Percentiles rank a stretch among this genome's conserved stretches.
Evolutionary conservation across 768 basidiomycete species (phyloP).

Genomic region (Phlebiopsis gigantea): DNA sequence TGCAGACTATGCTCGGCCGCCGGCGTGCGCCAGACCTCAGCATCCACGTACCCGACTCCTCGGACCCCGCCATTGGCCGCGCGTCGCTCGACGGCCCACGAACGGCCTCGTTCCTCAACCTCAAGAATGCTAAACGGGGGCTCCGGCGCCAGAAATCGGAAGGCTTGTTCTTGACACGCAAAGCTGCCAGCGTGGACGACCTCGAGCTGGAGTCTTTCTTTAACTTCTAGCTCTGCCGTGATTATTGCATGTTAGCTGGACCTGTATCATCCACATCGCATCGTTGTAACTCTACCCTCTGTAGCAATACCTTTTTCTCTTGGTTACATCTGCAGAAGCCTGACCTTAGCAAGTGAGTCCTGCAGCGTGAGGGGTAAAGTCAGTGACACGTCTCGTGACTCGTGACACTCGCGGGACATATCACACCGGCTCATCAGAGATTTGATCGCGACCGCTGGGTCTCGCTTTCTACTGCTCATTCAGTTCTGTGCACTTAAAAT

Average conservation of each 20-base stretch:
- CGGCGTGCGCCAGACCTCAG: neutral
- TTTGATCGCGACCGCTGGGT: no score
- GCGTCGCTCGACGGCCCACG: neutral
- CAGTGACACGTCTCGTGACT: no score
- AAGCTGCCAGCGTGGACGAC: neutral
- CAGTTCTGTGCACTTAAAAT: no score
- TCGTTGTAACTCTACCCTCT: neutral
- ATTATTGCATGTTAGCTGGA: neutral
- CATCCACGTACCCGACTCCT: neutral
- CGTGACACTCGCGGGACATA: no score
- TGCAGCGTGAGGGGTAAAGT: no score
- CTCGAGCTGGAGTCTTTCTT: slow-evolving; percentile 1
- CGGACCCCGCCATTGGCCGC: neutral
- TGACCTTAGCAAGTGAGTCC: no score
- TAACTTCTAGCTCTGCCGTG: neutral
- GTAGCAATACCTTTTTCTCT: neutral
- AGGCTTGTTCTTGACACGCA: neutral
- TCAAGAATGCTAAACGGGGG: neutral
- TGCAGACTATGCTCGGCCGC: neutral
- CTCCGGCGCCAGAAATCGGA: slow-evolving; percentile 1
- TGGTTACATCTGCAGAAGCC: no score
- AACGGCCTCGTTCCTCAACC: neutral
- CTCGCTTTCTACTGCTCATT: no score
- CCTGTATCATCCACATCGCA: neutral
- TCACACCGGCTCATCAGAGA: no score